Evolutionary conservation across 257 asterid genomes (phyloP).

Genomic region (Sherardia arvensis): DNA sequence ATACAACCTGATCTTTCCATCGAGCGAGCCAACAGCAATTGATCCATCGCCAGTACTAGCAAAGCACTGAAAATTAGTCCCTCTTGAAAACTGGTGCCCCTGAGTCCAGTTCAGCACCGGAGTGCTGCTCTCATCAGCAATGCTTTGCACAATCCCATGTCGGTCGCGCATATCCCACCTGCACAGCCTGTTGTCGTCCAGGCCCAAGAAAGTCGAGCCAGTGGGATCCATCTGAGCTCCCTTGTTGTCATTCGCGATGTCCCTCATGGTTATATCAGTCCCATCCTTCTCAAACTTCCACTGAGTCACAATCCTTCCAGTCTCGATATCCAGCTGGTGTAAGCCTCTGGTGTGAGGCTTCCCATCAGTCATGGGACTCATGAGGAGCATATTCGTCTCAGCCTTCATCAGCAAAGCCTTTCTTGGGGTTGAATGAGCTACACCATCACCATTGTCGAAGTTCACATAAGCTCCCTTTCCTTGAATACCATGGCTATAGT

Average conservation of each 20-base stretch:
- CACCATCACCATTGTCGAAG: conserved; percentile 39
- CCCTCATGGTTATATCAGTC: conserved; percentile 81
- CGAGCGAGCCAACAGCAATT: conserved; percentile 87
- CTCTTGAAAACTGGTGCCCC: conserved; percentile 95
- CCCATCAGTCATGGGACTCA: conserved; percentile 66
- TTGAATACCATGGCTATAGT: conserved; percentile 77
- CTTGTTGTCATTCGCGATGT: conserved; percentile 76
- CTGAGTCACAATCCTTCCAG: conserved; percentile 74
- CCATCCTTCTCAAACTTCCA: conserved; percentile 99
- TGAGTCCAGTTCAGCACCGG: conserved; percentile 97
- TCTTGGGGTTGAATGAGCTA: conserved; percentile 52
- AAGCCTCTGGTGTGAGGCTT: conserved; percentile 66
- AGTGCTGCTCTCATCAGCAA: conserved; percentile 52
- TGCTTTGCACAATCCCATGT: conserved; percentile 66
- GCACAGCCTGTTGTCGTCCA: conserved; percentile 86
- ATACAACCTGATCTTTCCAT: conserved; percentile 92
- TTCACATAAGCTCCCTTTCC: conserved; percentile 84
- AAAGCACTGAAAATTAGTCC: conserved; percentile 93
- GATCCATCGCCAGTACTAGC: conserved; percentile 99
- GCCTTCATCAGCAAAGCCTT: conserved; percentile 85
- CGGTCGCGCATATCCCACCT: conserved; percentile 99
- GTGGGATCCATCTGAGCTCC: conserved; percentile 96
- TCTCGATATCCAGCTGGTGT: conserved; percentile 90
- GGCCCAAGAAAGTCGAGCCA: conserved; percentile 87
- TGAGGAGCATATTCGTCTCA: conserved; percentile 93